Evolutionary conservation across 2,329 filamentous ascomycete genomes (phyloP).

Genomic region (Aspergillus bombycis): DNA sequence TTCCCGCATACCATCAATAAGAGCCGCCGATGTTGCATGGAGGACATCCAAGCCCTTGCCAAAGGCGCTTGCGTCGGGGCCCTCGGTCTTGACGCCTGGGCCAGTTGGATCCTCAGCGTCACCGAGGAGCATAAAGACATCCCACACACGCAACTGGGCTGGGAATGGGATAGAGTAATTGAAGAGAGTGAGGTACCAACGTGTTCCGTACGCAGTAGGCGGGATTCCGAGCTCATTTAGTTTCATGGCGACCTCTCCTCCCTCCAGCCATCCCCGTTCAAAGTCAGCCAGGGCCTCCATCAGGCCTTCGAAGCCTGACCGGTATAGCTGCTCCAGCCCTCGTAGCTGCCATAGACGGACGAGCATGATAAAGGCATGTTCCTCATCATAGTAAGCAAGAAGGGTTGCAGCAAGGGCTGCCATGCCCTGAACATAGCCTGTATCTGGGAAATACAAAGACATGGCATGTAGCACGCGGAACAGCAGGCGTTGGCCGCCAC

Average conservation of each 20-base stretch:
- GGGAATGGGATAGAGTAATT: conserved; percentile 95
- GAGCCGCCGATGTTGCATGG: conserved; percentile 84
- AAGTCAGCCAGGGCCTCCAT: conserved; percentile 87
- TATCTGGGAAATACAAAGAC: conserved; percentile 86
- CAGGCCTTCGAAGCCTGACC: conserved; percentile 79
- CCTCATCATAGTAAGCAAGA: conserved; percentile 96
- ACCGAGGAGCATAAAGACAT: conserved; percentile 93
- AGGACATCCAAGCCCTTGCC: conserved; percentile 78
- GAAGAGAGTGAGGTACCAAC: conserved; percentile 97
- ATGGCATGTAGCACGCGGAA: conserved; percentile 92
- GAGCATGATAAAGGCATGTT: conserved; percentile 91
- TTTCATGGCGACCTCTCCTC: conserved; percentile 76
- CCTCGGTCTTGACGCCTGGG: conserved; percentile 23
- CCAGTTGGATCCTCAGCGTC: conserved; percentile 59
- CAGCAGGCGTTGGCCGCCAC: conserved; percentile 85
- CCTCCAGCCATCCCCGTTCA: conserved; percentile 77
- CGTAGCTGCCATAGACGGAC: conserved; percentile 91
- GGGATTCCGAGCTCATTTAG: conserved; percentile 78
- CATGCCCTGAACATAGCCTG: conserved; percentile 98
- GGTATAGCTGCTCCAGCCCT: conserved; percentile 82
- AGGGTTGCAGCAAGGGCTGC: conserved; percentile 88
- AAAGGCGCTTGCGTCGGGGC: conserved; percentile 43
- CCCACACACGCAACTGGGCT: conserved; percentile 94
- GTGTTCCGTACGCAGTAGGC: conserved; percentile 89
- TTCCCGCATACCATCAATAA: conserved; percentile 87